Conservation (phyloP, 1,284 basidiomycete genomes). For the Ceratobasidium sp. region DNA sequence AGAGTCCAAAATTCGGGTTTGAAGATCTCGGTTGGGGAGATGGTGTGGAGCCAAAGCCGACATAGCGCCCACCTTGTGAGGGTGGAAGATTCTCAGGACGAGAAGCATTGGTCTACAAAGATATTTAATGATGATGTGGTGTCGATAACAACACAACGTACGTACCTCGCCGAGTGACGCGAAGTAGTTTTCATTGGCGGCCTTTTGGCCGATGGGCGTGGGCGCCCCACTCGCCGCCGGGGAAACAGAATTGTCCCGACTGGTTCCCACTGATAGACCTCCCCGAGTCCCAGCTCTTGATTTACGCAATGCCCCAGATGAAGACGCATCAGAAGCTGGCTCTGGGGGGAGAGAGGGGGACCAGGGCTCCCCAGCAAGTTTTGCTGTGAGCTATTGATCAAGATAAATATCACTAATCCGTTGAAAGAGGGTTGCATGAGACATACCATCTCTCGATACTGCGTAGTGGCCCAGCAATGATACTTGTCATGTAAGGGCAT, state of each 20-base stretch:
- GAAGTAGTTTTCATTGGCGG: constrained; percentile 79
- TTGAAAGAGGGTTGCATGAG: not conserved
- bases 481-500: constrained; percentile 82
- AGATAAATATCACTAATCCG: constrained; percentile 33
- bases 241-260: constrained; percentile 52
- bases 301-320: constrained; percentile 56
- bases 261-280: constrained; percentile 57
- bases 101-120: constrained; percentile 60
- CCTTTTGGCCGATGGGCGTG: constrained; percentile 67
- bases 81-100: constrained; percentile 77
- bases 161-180: constrained; percentile 64
- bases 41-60: constrained; percentile 81
- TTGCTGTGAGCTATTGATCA: constrained; percentile 66
- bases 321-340: constrained; percentile 20
- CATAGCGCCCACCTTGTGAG: constrained; percentile 83
- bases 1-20: constrained; percentile 67
- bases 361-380: constrained; percentile 74
- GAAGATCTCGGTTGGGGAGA: constrained; percentile 57
- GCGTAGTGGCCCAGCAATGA: constrained; percentile 88
- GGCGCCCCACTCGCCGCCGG: constrained; percentile 48
- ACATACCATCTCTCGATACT: constrained; percentile 87
- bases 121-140: constrained; percentile 12
- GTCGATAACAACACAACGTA: constrained; percentile 5
- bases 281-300: constrained; percentile 57
- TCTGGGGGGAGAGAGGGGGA: constrained; percentile 67